phyloP scores from a whole-genome alignment of 1,139 yeast genomes.

The Geotrichum carabidarum region DNA sequence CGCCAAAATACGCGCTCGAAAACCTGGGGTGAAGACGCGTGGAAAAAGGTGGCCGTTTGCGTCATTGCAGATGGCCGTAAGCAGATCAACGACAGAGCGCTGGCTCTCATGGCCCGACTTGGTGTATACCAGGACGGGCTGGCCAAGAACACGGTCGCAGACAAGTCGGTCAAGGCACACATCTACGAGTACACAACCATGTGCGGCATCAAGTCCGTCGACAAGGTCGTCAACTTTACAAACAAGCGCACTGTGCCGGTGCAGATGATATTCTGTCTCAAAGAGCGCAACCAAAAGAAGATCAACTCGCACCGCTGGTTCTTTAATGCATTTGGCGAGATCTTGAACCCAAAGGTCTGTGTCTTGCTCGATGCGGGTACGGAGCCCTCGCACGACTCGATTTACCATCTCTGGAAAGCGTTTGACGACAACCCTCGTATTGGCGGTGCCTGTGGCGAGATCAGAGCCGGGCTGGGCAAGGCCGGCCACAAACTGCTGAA shows the following conservation, averaged over 20 bases:
- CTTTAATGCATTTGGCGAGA: constrained; percentile 71
- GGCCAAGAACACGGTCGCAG: constrained; percentile 72
- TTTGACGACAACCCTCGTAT: constrained; percentile 62
- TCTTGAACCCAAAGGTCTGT: constrained; percentile 64
- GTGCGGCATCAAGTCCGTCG: constrained; percentile 64
- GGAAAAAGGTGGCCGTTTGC: constrained; percentile 73
- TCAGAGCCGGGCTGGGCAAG: constrained; percentile 62
- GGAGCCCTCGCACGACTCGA: constrained; percentile 65
- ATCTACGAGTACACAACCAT: constrained; percentile 75
- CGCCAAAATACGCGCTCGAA: constrained; percentile 48
- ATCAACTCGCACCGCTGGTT: constrained; percentile 85
- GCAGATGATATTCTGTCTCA: constrained; percentile 69
- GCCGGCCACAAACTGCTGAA: constrained; percentile 52
- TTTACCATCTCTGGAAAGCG: constrained; percentile 69
- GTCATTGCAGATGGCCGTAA: constrained; percentile 76
- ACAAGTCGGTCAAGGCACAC: constrained; percentile 63
- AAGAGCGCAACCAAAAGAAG: constrained; percentile 68
- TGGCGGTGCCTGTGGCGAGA: constrained; percentile 90
- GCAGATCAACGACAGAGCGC: constrained; percentile 60
- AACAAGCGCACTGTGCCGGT: constrained; percentile 61
- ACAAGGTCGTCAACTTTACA: constrained; percentile 50
- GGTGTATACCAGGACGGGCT: constrained; percentile 80
- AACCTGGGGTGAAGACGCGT: constrained; percentile 73
- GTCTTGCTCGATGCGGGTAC: constrained; percentile 78
- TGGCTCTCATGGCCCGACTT: constrained; percentile 60